Base-by-base conservation (phyloP, 164 flowering plant species). In the Vitis cinerea region DNA sequence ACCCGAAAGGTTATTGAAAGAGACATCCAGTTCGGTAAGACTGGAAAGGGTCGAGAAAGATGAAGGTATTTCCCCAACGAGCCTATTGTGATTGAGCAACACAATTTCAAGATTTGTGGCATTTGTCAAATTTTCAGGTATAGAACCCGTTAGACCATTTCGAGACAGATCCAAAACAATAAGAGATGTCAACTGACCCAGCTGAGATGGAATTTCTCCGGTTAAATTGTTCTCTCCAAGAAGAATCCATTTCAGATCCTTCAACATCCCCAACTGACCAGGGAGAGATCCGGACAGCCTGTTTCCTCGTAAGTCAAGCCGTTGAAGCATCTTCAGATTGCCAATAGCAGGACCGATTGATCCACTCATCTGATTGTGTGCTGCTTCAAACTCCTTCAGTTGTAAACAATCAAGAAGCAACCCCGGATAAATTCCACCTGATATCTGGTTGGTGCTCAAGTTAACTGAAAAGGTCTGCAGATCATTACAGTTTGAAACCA, bases 1-100 rank as follows among this genome's bases (percentile, higher is more conserved):
- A 44, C 96, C 96, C 8, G 93, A 82, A 50, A 90, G 87, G 63
- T 88, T 83, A 74, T 90, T 90, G 83, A 74, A 87, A 55, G 96
- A 90, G 68, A 90, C 81, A 74, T 87, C 82, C 56, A 90, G 71
- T 27, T 50, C 50, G 44, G 75, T 63, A 14, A 90, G 91, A 66
- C 14, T 63, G 6, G 75, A n/a, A 9, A 90, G 82, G 58, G 53
- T 57, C 1, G 93, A 81, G 63, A 88, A 82, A 56, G 89, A 81
- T 10, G 72, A 60, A 64, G 93, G 91, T 58, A 90, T 83, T 67
- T 84, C 82, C 57, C 91, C 93, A 14, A 74, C 74, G 50, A 90
- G 85, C 52, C 1, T 69, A 66, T 90, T 90, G 72, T 87, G 85
- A 72, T 83, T 71, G 2, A 90, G 87, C 75, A 87, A 65, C 60